phyloP scores from a whole-genome alignment of 164 flowering plant genomes.

The Liquidambar formosana region DNA sequence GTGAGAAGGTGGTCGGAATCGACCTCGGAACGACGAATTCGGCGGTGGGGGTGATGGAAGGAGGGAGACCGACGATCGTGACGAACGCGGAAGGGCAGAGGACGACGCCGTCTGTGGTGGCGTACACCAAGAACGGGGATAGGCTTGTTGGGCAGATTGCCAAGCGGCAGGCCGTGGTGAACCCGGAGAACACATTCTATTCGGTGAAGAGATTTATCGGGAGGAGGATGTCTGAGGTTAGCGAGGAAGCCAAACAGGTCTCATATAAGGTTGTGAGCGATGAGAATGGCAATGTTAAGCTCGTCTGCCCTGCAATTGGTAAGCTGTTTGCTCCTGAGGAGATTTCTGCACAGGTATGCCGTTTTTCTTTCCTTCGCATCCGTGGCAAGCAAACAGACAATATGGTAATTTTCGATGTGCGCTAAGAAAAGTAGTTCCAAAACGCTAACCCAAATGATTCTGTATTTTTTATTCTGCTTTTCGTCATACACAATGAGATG shows the following conservation, averaged over 20 bases:
- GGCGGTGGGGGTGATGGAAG: constrained; percentile 76
- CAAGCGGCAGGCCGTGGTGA: no score
- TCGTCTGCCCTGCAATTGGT: constrained; percentile 61
- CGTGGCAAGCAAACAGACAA: no score
- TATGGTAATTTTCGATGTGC: no score
- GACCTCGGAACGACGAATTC: constrained; percentile 73
- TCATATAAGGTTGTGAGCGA: constrained; percentile 54
- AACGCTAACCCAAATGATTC: no score
- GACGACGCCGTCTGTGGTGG: no score
- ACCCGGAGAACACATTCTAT: no score
- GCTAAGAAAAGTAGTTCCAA: no score
- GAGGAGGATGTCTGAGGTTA: constrained; percentile 64
- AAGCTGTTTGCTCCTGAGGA: constrained; percentile 52
- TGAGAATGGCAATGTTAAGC: constrained; percentile 68
- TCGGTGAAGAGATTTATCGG: constrained; percentile 71
- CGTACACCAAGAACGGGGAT: no score
- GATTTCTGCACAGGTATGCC: constrained; percentile 40
- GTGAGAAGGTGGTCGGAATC: constrained; percentile 68
- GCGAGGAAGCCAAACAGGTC: constrained; percentile 63
- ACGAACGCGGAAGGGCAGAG: no score
- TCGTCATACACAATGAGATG: no score
- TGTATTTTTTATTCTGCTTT: no score
- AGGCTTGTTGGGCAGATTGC: no score
- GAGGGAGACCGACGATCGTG: constrained; percentile 33
- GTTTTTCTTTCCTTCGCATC: not conserved